Conservation (phyloP, 805 yeast species). For the Schizosaccharomyces pombe region ASM294v3 CU329670.1:4826501-4827000, state of each 20-base stretch:
- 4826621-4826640: too few relatives aligned
- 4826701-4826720: constrained; percentile 75
- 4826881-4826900: constrained; percentile 88
- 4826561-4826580: too few relatives aligned
- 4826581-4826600: too few relatives aligned
- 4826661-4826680: not conserved
- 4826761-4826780: constrained; percentile 64
- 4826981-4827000: constrained; percentile 85
- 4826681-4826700: constrained; percentile 28
- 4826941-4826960: constrained; percentile 57
- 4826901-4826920: constrained; percentile 86
- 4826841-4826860: constrained; percentile 86
- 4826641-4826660: not conserved
- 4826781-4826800: constrained; percentile 68
- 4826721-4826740: constrained; percentile 73
- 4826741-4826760: constrained; percentile 74
- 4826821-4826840: constrained; percentile 76
- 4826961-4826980: constrained; percentile 62
- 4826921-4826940: constrained; percentile 72
- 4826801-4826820: constrained; percentile 85
- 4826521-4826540: too few relatives aligned
- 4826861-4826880: constrained; percentile 70
- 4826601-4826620: too few relatives aligned
- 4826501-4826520: too few relatives aligned
- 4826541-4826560: too few relatives aligned